Conservation (phyloP, 2,329 filamentous ascomycete genomes). For the Polychaeton citri region DNA sequence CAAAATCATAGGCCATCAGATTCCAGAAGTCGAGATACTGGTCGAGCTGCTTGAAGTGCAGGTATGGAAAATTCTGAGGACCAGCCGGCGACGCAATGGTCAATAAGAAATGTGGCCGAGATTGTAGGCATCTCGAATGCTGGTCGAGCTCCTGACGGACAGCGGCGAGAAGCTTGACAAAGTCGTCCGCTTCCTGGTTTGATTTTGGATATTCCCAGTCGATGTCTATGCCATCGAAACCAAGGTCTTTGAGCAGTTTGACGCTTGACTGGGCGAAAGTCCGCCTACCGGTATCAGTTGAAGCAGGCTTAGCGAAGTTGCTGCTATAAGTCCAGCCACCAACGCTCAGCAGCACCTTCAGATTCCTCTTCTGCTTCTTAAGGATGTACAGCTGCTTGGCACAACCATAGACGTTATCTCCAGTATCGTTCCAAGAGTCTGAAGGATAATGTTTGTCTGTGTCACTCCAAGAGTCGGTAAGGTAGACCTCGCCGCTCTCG, state of each 20-base stretch:
- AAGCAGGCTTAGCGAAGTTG: conserved; percentile 61
- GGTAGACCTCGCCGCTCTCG: conserved; percentile 65
- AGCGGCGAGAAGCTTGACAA: conserved; percentile 26
- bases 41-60: conserved; percentile 29
- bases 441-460: conserved; percentile 52
- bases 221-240: conserved; percentile 46
- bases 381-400: conserved; percentile 63
- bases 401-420: conserved; percentile 63
- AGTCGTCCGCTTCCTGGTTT: conserved; percentile 25
- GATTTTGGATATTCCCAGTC: conserved; percentile 37
- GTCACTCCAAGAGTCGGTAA: conserved; percentile 59
- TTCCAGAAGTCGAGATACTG: conserved; percentile 36
- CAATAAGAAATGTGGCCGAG: conserved; percentile 27
- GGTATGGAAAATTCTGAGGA: conserved; percentile 27
- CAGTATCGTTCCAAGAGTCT: conserved; percentile 52
- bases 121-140: conserved; percentile 23
- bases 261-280: conserved; percentile 61
- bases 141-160: conserved; percentile 25
- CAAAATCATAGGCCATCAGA: conserved; percentile 41
- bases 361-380: conserved; percentile 61
- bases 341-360: conserved; percentile 72
- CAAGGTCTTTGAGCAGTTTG: conserved; percentile 62
- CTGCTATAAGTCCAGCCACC: conserved; percentile 69
- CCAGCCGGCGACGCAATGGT: conserved; percentile 33
- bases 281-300: conserved; percentile 46